phyloP scores from a whole-genome alignment of 805 yeast genomes.

The Wickerhamomyces chambardii region DNA sequence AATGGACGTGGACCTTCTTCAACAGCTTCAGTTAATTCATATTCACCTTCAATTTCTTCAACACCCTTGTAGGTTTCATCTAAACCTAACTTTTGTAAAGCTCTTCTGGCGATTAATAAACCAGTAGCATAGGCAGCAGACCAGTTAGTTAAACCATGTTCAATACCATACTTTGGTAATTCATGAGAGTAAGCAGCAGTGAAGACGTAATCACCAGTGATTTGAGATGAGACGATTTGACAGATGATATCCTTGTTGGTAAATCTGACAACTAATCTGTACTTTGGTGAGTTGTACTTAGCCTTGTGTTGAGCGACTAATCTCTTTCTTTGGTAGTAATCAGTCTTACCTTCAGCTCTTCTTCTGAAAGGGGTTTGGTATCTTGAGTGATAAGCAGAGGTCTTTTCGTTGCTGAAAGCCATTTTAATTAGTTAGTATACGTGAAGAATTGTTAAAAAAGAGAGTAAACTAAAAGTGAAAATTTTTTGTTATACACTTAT shows the following conservation, averaged over 20 bases:
- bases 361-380: slow-evolving; percentile 99
- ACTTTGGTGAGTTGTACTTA: slow-evolving; percentile 98
- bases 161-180: slow-evolving; percentile 95
- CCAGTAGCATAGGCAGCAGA: slow-evolving; percentile 99
- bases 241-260: slow-evolving; percentile 99
- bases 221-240: slow-evolving; percentile 94
- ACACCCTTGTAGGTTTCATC: slow-evolving; percentile 98
- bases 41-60: slow-evolving; percentile 99
- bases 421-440: slow-evolving; percentile 30
- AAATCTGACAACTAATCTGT: slow-evolving; percentile 99
- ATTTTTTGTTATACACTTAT: background rate
- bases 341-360: slow-evolving; percentile 99
- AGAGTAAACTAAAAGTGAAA: background rate
- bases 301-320: slow-evolving; percentile 99
- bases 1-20: slow-evolving; percentile 99
- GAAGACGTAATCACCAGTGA: slow-evolving; percentile 93
- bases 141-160: slow-evolving; percentile 99
- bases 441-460: background rate
- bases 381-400: slow-evolving; percentile 96
- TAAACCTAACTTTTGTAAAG: slow-evolving; percentile 93
- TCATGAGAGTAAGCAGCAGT: slow-evolving; percentile 99
- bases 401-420: slow-evolving; percentile 73
- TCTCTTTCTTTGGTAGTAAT: slow-evolving; percentile 99
- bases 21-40: slow-evolving; percentile 95
- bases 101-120: slow-evolving; percentile 98